A percentile compares a stretch with the other conserved stretches of the same genome.
phyloP scores from a whole-genome alignment of 2,329 filamentous ascomycete genomes.

The Botrytis hyacinthi region DNA sequence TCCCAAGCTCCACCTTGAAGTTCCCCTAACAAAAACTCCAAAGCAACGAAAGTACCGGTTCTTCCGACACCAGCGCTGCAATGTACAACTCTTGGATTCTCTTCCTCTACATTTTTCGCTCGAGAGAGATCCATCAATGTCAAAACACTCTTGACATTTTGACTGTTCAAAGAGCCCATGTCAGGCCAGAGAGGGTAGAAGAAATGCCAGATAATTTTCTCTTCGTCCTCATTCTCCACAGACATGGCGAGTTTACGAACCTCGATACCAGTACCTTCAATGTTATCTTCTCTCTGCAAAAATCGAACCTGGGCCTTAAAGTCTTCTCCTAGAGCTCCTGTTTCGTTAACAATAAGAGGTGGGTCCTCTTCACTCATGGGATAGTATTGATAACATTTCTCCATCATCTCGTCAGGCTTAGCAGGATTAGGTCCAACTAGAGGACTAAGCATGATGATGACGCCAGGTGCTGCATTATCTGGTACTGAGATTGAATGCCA shows the following conservation, averaged over 20 bases:
- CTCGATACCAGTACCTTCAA: constrained; percentile 63
- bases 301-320: constrained; percentile 69
- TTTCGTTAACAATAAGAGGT: constrained; percentile 57
- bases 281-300: constrained; percentile 46
- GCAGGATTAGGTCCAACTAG: constrained; percentile 55
- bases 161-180: constrained; percentile 73
- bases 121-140: constrained; percentile 67
- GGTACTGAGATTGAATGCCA: constrained; percentile 61
- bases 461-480: constrained; percentile 61
- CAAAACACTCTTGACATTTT: constrained; percentile 66
- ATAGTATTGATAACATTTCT: constrained; percentile 89
- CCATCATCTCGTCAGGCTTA: constrained; percentile 53
- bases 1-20: constrained; percentile 65
- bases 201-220: constrained; percentile 75
- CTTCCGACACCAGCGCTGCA: constrained; percentile 92
- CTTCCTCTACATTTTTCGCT: constrained; percentile 51
- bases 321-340: constrained; percentile 62
- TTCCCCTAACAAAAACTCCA: constrained; percentile 88
- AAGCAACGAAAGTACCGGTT: constrained; percentile 90
- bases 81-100: constrained; percentile 77
- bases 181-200: constrained; percentile 89
- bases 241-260: constrained; percentile 69
- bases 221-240: constrained; percentile 44
- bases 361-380: constrained; percentile 56
- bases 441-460: constrained; percentile 93